A percentile compares a stretch with the other conserved stretches of the same genome.
phyloP scores from a whole-genome alignment of 73 alveolate genomes.

The Stentor coeruleus region DNA sequence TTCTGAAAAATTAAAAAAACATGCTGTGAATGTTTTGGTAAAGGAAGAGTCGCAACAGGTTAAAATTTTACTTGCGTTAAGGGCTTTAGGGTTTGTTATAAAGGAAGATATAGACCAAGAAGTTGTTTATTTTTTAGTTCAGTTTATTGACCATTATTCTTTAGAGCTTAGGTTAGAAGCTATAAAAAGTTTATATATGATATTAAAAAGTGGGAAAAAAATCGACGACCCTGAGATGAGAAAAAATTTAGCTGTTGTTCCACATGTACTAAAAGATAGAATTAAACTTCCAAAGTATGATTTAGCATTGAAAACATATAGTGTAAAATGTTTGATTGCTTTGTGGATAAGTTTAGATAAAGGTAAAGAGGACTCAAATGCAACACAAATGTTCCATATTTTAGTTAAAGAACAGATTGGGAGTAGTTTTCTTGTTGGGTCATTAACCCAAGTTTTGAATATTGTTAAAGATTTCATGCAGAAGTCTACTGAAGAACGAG shows the following conservation, averaged over 20 bases:
- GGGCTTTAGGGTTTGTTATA: not conserved
- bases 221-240: not conserved
- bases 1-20: not conserved
- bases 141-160: constrained; percentile 16
- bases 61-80: not conserved
- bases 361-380: constrained; percentile 18
- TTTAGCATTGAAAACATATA: not conserved
- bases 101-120: not conserved
- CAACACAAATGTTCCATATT: not conserved
- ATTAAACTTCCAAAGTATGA: constrained; percentile 6
- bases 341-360: not conserved
- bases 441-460: not conserved
- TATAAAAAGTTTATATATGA: not conserved
- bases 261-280: constrained; percentile 17
- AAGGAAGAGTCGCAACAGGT: constrained; percentile 6
- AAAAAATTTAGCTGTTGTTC: constrained; percentile 6
- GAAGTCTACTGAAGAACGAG: not conserved
- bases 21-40: constrained; percentile 19
- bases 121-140: constrained; percentile 12
- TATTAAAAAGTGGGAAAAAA: not conserved
- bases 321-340: constrained; percentile 7
- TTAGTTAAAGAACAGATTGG: constrained; percentile 21
- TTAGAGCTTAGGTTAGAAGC: not conserved
- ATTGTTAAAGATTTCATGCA: not conserved
- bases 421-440: constrained; percentile 15